Conservation (phyloP, 257 asterid genomes). For the Solanum paucissectum region DNA sequence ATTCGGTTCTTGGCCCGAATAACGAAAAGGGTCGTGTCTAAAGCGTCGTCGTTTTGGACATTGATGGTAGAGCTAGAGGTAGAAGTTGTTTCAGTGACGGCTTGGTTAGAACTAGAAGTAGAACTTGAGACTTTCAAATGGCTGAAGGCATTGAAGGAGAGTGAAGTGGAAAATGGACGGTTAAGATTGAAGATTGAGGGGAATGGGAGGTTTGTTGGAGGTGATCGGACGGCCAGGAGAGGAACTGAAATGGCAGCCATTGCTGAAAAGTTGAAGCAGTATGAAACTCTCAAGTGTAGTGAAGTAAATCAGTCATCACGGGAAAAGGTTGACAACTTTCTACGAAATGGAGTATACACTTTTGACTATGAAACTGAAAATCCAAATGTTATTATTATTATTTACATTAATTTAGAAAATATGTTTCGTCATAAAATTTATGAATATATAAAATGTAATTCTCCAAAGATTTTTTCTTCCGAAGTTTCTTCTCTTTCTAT, state of each 20-base stretch:
- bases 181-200: not conserved
- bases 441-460: too few relatives aligned
- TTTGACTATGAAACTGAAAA: not conserved
- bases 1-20: conserved; percentile 27
- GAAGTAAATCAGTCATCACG: not conserved
- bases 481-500: too few relatives aligned
- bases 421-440: too few relatives aligned
- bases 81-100: not conserved
- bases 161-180: conserved; percentile 5
- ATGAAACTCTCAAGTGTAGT: not conserved
- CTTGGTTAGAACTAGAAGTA: not conserved
- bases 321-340: not conserved
- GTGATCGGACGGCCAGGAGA: conserved; percentile 6
- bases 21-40: conserved; percentile 28
- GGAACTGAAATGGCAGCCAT: conserved; percentile 23
- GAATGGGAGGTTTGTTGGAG: not conserved
- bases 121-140: conserved; percentile 11
- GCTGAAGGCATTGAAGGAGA: conserved; percentile 1
- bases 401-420: too few relatives aligned
- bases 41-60: conserved; percentile 13
- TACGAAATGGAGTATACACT: not conserved
- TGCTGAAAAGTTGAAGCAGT: not conserved
- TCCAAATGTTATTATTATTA: not conserved
- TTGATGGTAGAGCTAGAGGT: not conserved
- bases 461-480: too few relatives aligned